These are phyloP conservation scores for Mycena rosella DNA, from an alignment of 768 basidiomycete genomes.

Conservation along the genomic window DNA sequence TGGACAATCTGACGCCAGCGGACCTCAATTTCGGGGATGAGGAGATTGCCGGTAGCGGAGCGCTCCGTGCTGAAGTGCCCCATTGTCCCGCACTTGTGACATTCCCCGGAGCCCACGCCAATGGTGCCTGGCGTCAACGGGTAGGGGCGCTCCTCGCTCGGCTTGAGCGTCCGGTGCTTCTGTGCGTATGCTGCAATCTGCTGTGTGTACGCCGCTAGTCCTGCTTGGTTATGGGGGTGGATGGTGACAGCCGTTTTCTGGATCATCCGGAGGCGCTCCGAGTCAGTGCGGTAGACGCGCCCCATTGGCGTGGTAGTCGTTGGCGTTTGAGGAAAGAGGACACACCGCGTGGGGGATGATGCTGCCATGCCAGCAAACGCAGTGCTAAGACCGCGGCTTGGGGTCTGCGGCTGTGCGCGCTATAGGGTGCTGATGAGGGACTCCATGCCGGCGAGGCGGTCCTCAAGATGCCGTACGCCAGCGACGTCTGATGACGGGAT, in stretches of 20 bases:
- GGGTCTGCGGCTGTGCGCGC: too few species aligned
- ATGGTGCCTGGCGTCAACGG: constrained; percentile 41
- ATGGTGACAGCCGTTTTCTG: neutral
- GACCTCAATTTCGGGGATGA: constrained; percentile 27
- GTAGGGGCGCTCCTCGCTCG: constrained; percentile 34
- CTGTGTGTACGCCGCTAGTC: constrained; percentile 12
- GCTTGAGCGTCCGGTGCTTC: neutral
- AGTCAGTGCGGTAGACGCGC: too few species aligned
- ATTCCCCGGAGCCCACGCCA: constrained; percentile 35
- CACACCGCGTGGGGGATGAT: too few species aligned
- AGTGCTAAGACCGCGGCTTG: too few species aligned
- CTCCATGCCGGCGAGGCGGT: too few species aligned
- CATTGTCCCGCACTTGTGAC: constrained; percentile 38
- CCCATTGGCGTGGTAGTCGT: too few species aligned
- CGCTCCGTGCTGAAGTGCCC: constrained; percentile 26
- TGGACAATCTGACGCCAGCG: constrained; percentile 37
- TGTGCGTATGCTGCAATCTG: constrained; percentile 23
- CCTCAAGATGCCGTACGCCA: too few species aligned
- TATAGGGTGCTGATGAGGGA: neutral
- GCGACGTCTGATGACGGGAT: too few species aligned
- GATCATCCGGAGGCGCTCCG: too few species aligned
- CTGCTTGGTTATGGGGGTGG: constrained; percentile 37
- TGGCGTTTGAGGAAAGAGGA: neutral
- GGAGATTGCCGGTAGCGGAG: neutral
- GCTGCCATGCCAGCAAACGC: too few species aligned